These are phyloP conservation scores for Sambucus nigra DNA, from an alignment of 129 eudicot genomes.

Conservation along the genomic window DNA sequence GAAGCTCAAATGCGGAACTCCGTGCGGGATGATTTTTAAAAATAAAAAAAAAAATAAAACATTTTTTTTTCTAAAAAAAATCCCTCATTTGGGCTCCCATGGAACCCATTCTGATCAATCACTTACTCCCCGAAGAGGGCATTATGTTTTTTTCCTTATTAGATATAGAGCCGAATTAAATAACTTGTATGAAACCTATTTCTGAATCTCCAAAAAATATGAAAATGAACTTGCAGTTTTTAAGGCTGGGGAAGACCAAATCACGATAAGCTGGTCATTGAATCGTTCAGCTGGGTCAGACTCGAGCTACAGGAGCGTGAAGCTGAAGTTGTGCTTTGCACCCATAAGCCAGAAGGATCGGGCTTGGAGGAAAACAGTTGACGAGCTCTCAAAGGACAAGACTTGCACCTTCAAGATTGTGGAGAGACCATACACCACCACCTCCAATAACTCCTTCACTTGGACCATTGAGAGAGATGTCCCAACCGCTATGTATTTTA, in stretches of 20 bases:
- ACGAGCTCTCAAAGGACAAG: conserved; percentile 45
- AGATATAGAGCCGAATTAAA: no score
- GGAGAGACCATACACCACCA: conserved; percentile 29
- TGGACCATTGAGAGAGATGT: conserved; percentile 39
- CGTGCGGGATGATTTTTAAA: no score
- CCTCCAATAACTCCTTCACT: conserved; percentile 27
- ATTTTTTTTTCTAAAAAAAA: no score
- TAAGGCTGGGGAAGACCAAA: conserved; percentile 37
- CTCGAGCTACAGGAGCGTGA: conserved; percentile 42
- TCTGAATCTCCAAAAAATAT: neutral
- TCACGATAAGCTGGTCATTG: conserved; percentile 48
- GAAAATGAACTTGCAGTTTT: conserved; percentile 39
- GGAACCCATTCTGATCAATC: no score
- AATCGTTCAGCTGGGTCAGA: conserved; percentile 34
- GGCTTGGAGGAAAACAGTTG: conserved; percentile 49
- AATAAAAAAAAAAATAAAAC: no score
- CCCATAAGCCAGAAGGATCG: conserved; percentile 60
- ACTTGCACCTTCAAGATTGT: conserved; percentile 49
- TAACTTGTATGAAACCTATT: no score
- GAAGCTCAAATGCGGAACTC: no score
- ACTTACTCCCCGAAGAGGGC: no score
- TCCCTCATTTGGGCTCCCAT: no score
- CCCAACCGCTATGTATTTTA: conserved; percentile 50
- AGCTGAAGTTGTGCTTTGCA: conserved; percentile 59
- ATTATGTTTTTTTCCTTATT: no score